Evolutionary conservation across 1,139 yeast genomes (phyloP).

Genomic region (Yamadazyma membranifaciens): DNA sequence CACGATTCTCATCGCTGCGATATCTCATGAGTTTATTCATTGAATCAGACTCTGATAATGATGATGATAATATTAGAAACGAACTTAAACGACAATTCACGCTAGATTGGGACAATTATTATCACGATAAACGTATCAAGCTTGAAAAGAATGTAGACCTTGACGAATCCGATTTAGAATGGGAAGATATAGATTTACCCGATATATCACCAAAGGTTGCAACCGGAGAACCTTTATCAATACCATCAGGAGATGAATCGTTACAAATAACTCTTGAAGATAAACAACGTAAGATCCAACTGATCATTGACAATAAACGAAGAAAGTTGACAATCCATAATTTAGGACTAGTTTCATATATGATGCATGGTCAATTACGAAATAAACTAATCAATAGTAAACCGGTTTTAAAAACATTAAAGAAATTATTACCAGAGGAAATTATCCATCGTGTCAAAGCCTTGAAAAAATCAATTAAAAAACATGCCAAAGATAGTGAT

Average conservation of each 20-base stretch:
- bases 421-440: constrained; percentile 26
- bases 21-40: constrained; percentile 10
- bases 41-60: constrained; percentile 9
- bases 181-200: constrained; percentile 10
- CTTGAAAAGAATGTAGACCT: not conserved
- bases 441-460: constrained; percentile 20
- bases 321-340: constrained; percentile 20
- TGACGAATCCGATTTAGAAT: constrained; percentile 10
- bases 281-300: not conserved
- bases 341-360: constrained; percentile 26
- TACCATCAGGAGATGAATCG: not conserved
- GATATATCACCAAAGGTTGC: not conserved
- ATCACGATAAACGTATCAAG: not conserved
- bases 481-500: constrained; percentile 16
- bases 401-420: constrained; percentile 23
- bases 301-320: constrained; percentile 9
- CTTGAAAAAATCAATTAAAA: constrained; percentile 13
- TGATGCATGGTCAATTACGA: constrained; percentile 23
- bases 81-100: constrained; percentile 5
- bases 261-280: constrained; percentile 2
- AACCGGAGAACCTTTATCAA: not conserved
- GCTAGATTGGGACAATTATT: not conserved
- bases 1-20: too few relatives aligned
- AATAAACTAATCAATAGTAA: constrained; percentile 23
- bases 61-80: not conserved